Conservation (phyloP, 2,329 filamentous ascomycete species). For the Ophiostoma sp. region DNA sequence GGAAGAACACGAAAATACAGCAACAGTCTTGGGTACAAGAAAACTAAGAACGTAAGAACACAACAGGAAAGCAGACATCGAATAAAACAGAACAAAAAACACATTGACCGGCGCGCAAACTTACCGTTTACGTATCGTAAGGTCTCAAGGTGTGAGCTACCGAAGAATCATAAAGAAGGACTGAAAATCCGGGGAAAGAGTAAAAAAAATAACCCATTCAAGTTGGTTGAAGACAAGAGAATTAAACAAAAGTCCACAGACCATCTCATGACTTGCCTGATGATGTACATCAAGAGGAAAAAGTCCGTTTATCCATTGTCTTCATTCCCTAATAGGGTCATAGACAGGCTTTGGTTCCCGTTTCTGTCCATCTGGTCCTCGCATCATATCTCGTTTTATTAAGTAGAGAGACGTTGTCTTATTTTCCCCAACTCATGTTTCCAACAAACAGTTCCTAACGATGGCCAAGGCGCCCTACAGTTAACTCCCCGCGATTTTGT, state of each 20-base stretch:
- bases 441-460: not conserved
- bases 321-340: not conserved
- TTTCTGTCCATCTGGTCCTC: not conserved
- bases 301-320: not conserved
- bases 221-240: not conserved
- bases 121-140: not conserved
- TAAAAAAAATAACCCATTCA: not conserved
- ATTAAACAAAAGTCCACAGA: not conserved
- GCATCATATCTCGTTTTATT: not conserved
- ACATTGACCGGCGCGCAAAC: slow-evolving; percentile 1
- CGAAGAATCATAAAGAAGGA: not conserved
- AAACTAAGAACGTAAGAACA: not conserved
- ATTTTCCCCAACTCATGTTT: not conserved
- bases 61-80: not conserved
- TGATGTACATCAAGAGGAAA: slow-evolving; percentile 6
- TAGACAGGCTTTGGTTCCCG: not conserved
- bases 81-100: not conserved
- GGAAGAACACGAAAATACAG: not conserved
- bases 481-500: not conserved
- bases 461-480: not conserved
- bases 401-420: not conserved
- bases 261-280: not conserved
- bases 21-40: not conserved
- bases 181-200: not conserved
- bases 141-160: not conserved